These are phyloP conservation scores for Hymenoscyphus fructigenus DNA, from an alignment of 2,329 filamentous ascomycete genomes.

Conservation along the genomic window DNA sequence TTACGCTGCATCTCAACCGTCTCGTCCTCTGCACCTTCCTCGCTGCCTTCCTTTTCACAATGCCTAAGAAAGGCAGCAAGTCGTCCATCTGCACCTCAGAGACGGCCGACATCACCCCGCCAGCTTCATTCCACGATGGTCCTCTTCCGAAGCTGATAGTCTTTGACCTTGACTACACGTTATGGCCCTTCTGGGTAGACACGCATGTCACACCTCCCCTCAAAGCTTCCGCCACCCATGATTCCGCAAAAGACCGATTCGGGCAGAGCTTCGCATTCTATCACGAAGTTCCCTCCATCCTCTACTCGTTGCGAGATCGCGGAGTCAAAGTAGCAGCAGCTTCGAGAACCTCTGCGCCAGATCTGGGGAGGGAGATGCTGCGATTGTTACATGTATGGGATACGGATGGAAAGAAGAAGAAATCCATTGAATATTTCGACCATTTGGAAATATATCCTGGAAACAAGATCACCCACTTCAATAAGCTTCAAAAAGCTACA, in stretches of 20 bases:
- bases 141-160: slow-evolving; percentile 64
- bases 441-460: slow-evolving; percentile 69
- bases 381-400: slow-evolving; percentile 63
- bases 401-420: slow-evolving; percentile 35
- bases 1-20: background rate
- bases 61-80: slow-evolving; percentile 31
- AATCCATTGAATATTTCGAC: slow-evolving; percentile 60
- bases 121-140: slow-evolving; percentile 32
- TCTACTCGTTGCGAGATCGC: slow-evolving; percentile 51
- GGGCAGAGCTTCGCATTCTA: slow-evolving; percentile 73
- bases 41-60: slow-evolving; percentile 18
- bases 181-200: slow-evolving; percentile 99
- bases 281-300: slow-evolving; percentile 63
- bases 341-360: slow-evolving; percentile 76
- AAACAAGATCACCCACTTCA: slow-evolving; percentile 84
- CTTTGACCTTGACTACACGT: slow-evolving; percentile 95
- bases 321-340: slow-evolving; percentile 67
- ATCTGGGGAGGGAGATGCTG: slow-evolving; percentile 78
- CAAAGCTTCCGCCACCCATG: slow-evolving; percentile 46
- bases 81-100: slow-evolving; percentile 12
- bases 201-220: slow-evolving; percentile 81
- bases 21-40: slow-evolving; percentile 4
- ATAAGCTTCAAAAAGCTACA: slow-evolving; percentile 67
- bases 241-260: slow-evolving; percentile 49
- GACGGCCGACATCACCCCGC: slow-evolving; percentile 20